phyloP scores from a whole-genome alignment of 2,329 filamentous ascomycete genomes.

The Fusarium brevicatenulatum region DNA sequence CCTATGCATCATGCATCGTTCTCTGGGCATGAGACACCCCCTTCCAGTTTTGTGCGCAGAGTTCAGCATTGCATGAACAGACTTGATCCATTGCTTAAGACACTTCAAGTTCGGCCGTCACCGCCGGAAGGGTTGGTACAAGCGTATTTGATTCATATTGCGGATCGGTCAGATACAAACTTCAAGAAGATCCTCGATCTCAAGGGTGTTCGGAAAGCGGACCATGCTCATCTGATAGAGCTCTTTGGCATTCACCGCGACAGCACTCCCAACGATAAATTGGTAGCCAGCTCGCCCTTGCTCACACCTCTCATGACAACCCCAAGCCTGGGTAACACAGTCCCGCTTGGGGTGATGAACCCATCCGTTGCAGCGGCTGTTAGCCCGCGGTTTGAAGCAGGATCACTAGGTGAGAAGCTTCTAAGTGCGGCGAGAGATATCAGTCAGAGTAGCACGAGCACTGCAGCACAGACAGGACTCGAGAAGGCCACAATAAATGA shows the following conservation, averaged over 20 bases:
- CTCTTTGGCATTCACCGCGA: slow-evolving; percentile 85
- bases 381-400: slow-evolving; percentile 77
- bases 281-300: slow-evolving; percentile 76
- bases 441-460: slow-evolving; percentile 61
- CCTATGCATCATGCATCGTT: slow-evolving; percentile 69
- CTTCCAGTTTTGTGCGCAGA: slow-evolving; percentile 80
- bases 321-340: slow-evolving; percentile 52
- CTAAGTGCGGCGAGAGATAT: slow-evolving; percentile 90
- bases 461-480: slow-evolving; percentile 54
- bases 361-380: slow-evolving; percentile 54
- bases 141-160: slow-evolving; percentile 97
- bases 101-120: slow-evolving; percentile 89
- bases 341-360: slow-evolving; percentile 53
- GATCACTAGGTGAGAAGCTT: slow-evolving; percentile 85
- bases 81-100: slow-evolving; percentile 93
- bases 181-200: slow-evolving; percentile 96
- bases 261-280: slow-evolving; percentile 74
- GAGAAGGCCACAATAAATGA: slow-evolving; percentile 84
- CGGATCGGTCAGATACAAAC: slow-evolving; percentile 90
- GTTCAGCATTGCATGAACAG: slow-evolving; percentile 86
- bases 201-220: slow-evolving; percentile 88
- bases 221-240: slow-evolving; percentile 85
- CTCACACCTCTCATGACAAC: slow-evolving; percentile 72
- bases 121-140: slow-evolving; percentile 95
- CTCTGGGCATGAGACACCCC: slow-evolving; percentile 53